Evolutionary conservation across 495 filamentous ascomycete species (phyloP).

Genomic region (Penicillium bialowiezense): DNA sequence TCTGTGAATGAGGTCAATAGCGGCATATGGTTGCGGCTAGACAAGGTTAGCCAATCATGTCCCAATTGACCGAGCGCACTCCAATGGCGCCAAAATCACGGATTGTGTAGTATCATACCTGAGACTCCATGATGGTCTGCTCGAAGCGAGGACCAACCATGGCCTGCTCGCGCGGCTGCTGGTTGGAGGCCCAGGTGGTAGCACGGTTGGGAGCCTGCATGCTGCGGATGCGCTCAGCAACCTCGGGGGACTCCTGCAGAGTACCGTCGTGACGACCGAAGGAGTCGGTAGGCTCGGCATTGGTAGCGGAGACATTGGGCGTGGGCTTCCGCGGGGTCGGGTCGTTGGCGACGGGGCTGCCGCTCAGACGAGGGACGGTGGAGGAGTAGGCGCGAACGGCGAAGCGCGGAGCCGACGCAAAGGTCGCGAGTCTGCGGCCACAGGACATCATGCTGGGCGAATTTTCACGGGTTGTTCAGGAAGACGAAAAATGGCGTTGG

Average conservation of each 20-base stretch:
- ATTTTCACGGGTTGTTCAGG: conserved; percentile 18
- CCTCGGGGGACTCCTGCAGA: conserved; percentile 57
- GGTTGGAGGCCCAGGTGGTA: conserved; percentile 76
- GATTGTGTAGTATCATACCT: conserved; percentile 57
- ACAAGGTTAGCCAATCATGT: conserved; percentile 11
- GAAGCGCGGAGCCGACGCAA: conserved; percentile 35
- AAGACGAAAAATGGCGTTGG: conserved; percentile 13
- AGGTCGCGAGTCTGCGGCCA: conserved; percentile 46
- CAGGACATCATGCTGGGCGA: conserved; percentile 55
- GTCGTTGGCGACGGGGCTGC: conserved; percentile 55
- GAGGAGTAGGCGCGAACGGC: conserved; percentile 45
- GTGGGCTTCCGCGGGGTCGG: conserved; percentile 44
- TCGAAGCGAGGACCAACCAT: conserved; percentile 96
- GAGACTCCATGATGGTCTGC: conserved; percentile 86
- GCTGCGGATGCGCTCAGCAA: conserved; percentile 56
- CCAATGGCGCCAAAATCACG: background rate
- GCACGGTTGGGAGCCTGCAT: conserved; percentile 86
- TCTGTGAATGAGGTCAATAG: conserved; percentile 93
- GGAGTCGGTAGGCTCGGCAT: conserved; percentile 54
- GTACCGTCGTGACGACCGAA: conserved; percentile 39
- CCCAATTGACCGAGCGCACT: conserved; percentile 2
- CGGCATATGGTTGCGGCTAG: conserved; percentile 82
- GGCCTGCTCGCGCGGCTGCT: conserved; percentile 72
- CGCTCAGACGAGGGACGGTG: conserved; percentile 44
- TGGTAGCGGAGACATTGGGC: conserved; percentile 58